Evolutionary conservation across 352 stramenopile genomes (phyloP), one percentile per base, ranked within the genome.

Genomic region (Phytophthora idaei): DNA sequence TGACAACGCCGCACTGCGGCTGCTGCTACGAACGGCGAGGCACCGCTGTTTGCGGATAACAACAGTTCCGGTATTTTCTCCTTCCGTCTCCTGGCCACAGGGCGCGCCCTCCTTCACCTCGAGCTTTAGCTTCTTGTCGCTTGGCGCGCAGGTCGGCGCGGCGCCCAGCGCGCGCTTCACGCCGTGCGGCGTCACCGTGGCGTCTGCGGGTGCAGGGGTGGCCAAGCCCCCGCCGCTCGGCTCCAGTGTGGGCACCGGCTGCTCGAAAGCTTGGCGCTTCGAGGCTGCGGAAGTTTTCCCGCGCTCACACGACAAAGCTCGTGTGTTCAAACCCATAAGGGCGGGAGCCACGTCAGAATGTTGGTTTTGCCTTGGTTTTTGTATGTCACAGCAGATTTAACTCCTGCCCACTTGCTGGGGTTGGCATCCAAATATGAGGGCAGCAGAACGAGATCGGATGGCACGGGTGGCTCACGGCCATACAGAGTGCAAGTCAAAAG

Each of bases 301-400:
- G 58, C 65, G 44, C 53, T 67, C 53, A 21, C 12, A 51, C 31
- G 57, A 57, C 48, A 68, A 71, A 70, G 60, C 62, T 67, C 52
- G 66, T 62, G 45, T 69, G 58, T 83, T 77, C 69, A 80, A 81
- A 83, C 77, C 77, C 78, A 86, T 86, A 29, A 2, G 39, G 68
- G 51, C 42, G 29, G 48, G 34, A 10, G 36, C 36, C 42, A 47
- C 21, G 17, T 29, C 57, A 61, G 78, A 86, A 76, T 86, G 78
- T 73, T 73, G 65, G 74, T 83, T 83, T 86, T 77, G 31, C 61
- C 67, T 78, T 61, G 57, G 11, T 5, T 31, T 68, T 80, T 87
- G 72, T 81, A 83, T 74, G 60, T 29, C 29, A 11, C 21, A 10
- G 21, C 50, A 47, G 55, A 28, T 51, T 56, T 51, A 7, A 29